These are phyloP conservation scores for Phylloporus sp. DNA, from an alignment of 768 basidiomycete species.

Conservation along the genomic window DNA sequence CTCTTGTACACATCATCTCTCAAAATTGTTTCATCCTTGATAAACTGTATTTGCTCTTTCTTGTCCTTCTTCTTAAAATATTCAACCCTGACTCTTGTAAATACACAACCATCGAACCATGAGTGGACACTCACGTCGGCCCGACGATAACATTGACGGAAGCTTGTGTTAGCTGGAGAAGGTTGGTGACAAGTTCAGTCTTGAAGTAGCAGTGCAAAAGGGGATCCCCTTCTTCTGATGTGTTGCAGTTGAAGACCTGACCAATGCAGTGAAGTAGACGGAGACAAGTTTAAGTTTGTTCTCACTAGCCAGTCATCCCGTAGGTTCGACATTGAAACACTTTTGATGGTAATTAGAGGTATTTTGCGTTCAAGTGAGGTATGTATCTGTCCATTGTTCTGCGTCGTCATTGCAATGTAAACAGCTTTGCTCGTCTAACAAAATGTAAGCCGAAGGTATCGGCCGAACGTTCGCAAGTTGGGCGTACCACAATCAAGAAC, in stretches of 20 bases:
- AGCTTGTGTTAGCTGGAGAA: slow-evolving; percentile 76
- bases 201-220: slow-evolving; percentile 90
- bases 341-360: slow-evolving; percentile 80
- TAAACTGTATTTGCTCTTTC: slow-evolving; percentile 75
- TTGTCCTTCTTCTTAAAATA: slow-evolving; percentile 99
- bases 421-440: slow-evolving; percentile 59
- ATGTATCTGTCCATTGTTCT: slow-evolving; percentile 55
- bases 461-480: background rate
- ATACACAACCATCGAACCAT: background rate
- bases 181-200: slow-evolving; percentile 83
- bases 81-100: slow-evolving; percentile 55
- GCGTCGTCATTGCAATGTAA: slow-evolving; percentile 61
- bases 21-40: slow-evolving; percentile 81
- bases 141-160: slow-evolving; percentile 67
- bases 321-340: slow-evolving; percentile 80
- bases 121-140: slow-evolving; percentile 58
- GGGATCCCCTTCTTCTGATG: slow-evolving; percentile 92
- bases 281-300: background rate
- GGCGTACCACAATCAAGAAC: slow-evolving; percentile 79
- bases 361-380: slow-evolving; percentile 81
- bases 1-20: slow-evolving; percentile 91
- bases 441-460: background rate
- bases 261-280: slow-evolving; percentile 6
- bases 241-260: slow-evolving; percentile 71
- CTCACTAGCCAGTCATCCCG: slow-evolving; percentile 94